Conservation (phyloP, 345 rosid species). For the Sonneratia alba region DNA sequence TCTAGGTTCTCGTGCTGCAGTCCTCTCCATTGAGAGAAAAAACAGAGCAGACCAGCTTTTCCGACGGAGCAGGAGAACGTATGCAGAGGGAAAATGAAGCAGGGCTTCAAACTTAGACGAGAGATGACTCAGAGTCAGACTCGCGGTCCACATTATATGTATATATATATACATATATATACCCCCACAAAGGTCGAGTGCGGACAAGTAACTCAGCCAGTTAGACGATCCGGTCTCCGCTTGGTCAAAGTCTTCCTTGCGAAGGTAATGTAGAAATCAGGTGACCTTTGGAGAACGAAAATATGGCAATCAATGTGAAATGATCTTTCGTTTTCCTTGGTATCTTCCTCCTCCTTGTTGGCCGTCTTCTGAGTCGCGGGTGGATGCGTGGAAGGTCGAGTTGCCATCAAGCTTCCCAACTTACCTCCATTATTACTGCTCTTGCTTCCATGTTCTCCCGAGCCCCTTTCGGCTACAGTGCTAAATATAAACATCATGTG, state of each 20-base stretch:
- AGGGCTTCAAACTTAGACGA: too few relatives aligned
- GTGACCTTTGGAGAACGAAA: too few relatives aligned
- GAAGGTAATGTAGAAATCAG: too few relatives aligned
- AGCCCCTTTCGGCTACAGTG: background rate
- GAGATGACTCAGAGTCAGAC: background rate
- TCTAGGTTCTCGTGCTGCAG: constrained; percentile 2
- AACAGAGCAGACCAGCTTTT: constrained; percentile 1
- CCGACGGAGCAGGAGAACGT: background rate
- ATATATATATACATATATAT: background rate
- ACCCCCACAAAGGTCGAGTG: background rate
- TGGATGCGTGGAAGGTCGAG: too few relatives aligned
- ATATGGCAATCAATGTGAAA: too few relatives aligned
- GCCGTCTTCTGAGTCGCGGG: too few relatives aligned
- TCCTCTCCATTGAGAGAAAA: background rate
- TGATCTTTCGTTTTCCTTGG: too few relatives aligned
- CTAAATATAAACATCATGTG: background rate
- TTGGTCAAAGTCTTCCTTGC: too few relatives aligned
- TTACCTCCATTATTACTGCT: too few relatives aligned
- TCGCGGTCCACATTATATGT: background rate
- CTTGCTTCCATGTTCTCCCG: background rate
- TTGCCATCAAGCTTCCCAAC: too few relatives aligned
- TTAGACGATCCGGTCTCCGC: too few relatives aligned
- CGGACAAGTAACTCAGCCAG: background rate
- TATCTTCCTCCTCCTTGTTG: too few relatives aligned
- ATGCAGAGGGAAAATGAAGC: background rate